Evolutionary conservation across 148 eudicot species (phyloP), one percentile per base, ranked within the genome.

Genomic region (Polygonum aviculare): DNA sequence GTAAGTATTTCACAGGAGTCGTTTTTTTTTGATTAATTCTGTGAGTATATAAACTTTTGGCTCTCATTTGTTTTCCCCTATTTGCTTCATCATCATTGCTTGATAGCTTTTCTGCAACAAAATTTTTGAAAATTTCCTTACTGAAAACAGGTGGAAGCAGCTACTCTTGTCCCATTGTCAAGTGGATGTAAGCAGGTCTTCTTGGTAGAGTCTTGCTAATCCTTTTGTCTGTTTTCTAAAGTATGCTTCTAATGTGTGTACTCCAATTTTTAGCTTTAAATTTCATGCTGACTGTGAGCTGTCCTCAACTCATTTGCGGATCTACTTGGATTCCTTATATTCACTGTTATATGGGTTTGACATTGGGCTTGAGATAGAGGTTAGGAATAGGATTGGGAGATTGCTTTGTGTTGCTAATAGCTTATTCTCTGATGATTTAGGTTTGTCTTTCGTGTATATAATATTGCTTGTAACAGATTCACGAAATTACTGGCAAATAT

Each of bases 171-270:
- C 71, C 99, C 99, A 18, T 79, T 95, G 82, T 87, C 92, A 76
- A 88, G 84, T 86, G 99, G 99, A 77, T 95, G 97, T 87, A 95
- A 91, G 79, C 98, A 95, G 88, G 94, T 95, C 50, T 93, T 89
- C 78, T 85, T 95, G 99, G 98, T 94, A 92, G 69, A 5, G 72
- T 35, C 1, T 62, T 62, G 16, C 12, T 22, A 62, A 73, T 72
- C 33, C 18, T 22, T 15, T 59, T 44, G 21, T 3, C 31, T 60
- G 36, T n/a, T 75, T 21, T 7, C 44, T 35, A 7, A 67, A 67
- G 19, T 36, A 36, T 35, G 72, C 35, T 67, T 63, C 70, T 35
- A 36, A 67, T 67, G 12, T 31, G 70, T 31, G 40, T 67, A 41
- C 22, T 67, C 35, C 9, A 67, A 67, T 36, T 3, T 14, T 45